A percentile compares a stretch with the other conserved stretches of the same genome.
Evolutionary conservation across 202 grass and related monocot species (phyloP).

Genomic region (Bolboschoenoplectus hybrid): DNA sequence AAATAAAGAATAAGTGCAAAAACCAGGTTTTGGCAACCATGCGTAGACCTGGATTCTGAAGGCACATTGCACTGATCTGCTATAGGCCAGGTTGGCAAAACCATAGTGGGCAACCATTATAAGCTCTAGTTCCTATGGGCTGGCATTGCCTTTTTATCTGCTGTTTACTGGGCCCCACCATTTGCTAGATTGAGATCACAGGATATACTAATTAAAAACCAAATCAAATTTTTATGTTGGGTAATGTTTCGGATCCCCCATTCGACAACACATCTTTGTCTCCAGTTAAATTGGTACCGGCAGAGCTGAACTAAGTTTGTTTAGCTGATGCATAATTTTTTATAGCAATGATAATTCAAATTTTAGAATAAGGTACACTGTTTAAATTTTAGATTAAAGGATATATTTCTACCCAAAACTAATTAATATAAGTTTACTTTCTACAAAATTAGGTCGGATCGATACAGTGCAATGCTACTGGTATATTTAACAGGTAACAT

Average conservation of each 20-base stretch:
- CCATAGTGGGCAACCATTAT: slow-evolving; percentile 35
- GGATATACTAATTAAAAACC: slow-evolving; percentile 27
- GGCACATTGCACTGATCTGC: slow-evolving; percentile 15
- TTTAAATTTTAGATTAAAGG: neutral
- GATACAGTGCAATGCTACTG: neutral
- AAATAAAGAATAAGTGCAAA: neutral
- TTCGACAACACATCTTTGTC: neutral
- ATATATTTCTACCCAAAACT: neutral
- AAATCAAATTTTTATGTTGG: neutral
- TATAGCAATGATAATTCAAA: neutral
- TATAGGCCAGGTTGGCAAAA: slow-evolving; percentile 21
- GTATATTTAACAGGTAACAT: neutral
- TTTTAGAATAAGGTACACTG: neutral
- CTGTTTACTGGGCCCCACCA: slow-evolving; percentile 44
- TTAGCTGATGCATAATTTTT: neutral
- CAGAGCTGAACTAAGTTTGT: neutral
- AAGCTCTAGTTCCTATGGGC: slow-evolving; percentile 44
- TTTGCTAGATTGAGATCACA: slow-evolving; percentile 29
- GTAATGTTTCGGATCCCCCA: neutral
- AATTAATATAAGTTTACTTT: neutral
- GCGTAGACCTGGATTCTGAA: neutral
- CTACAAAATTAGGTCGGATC: neutral
- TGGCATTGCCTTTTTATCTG: slow-evolving; percentile 49
- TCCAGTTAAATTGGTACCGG: neutral
- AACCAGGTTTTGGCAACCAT: neutral